Evolutionary conservation across 78 protist genomes (phyloP), one percentile per base, ranked within the genome.

Genomic region (Pelomyxa schiedti): DNA sequence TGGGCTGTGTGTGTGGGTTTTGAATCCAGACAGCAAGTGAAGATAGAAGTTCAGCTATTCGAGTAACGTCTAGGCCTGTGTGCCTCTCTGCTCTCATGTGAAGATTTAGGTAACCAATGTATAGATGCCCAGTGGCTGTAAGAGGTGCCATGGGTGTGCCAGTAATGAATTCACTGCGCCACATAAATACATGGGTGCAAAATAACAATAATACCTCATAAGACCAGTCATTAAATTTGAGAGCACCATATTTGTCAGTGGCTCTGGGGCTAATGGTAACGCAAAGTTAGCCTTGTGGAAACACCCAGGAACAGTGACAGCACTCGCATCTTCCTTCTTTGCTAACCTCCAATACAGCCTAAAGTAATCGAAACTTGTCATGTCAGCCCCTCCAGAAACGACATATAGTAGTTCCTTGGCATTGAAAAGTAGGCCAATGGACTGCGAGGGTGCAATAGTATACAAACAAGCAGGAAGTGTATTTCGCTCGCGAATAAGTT

Each of bases 81-180:
- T 2, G 73, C 16, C 4, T 26, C 65, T 38, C 73, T 1, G 4
- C 3, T 42, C 26, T 1, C 73, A 69, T 39, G 73, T 69, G 73
- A 35, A 5, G 4, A 38, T 39, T 8, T 28, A 69, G 16, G 63
- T 29, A 69, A 28, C 47, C 47, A 1, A 69, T 3, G 42, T 69
- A 69, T 3, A 69, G 4, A 42, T 4, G 3, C 16, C 73, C 73
- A 4, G 4, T 29, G 65, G 16, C 73, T 8, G 65, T 3, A 4
- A 69, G 42, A 28, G 73, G 73, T 29, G 73, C 73, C 38, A 69
- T 39, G 65, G 73, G 73, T 1, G 73, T 69, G 16, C 73, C 73
- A 8, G 42, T 32, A 38, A 69, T 28, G 26, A 69, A 38, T 29
- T 38, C 38, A 29, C 38, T 39, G 24, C 24, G 63, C 24, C 36